Evolutionary conservation across 495 filamentous ascomycete genomes (phyloP).

Genomic region (Achaetomiella virescens): DNA sequence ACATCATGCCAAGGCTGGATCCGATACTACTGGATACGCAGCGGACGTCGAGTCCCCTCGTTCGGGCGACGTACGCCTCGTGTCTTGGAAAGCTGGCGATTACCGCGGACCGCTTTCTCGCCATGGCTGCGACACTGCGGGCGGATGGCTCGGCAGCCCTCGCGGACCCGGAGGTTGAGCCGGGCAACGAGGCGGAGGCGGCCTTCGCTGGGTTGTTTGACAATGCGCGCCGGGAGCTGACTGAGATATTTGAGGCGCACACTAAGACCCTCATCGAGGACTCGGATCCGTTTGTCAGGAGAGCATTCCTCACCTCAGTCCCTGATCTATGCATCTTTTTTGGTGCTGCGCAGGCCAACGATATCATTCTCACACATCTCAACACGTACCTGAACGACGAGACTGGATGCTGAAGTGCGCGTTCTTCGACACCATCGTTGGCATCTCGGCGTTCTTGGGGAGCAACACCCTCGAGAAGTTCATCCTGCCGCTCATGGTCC

Average conservation of each 20-base stretch:
- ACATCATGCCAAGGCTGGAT: conserved; percentile 80
- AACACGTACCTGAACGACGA: conserved; percentile 96
- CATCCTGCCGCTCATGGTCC: conserved; percentile 92
- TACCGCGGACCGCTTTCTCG: conserved; percentile 77
- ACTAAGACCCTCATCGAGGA: conserved; percentile 89
- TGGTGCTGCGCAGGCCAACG: conserved; percentile 78
- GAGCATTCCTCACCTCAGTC: conserved; percentile 91
- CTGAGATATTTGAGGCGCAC: conserved; percentile 74
- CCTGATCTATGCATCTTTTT: conserved; percentile 93
- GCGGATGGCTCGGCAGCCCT: conserved; percentile 76
- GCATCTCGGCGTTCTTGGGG: conserved; percentile 85
- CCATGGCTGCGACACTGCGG: conserved; percentile 81
- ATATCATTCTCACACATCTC: conserved; percentile 88
- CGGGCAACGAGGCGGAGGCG: conserved; percentile 50
- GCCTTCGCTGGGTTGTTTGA: conserved; percentile 80
- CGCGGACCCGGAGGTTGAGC: conserved; percentile 74
- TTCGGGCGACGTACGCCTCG: conserved; percentile 85
- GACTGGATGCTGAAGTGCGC: conserved; percentile 97
- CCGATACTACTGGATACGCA: conserved; percentile 55
- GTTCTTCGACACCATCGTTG: conserved; percentile 92
- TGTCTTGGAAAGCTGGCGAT: conserved; percentile 88
- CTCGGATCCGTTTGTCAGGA: conserved; percentile 74
- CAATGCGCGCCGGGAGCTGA: conserved; percentile 66
- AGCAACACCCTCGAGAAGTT: conserved; percentile 87
- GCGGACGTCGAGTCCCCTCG: conserved; percentile 57